Evolutionary conservation across 495 filamentous ascomycete genomes (phyloP).

Genomic region (Penicillium alfredii): DNA sequence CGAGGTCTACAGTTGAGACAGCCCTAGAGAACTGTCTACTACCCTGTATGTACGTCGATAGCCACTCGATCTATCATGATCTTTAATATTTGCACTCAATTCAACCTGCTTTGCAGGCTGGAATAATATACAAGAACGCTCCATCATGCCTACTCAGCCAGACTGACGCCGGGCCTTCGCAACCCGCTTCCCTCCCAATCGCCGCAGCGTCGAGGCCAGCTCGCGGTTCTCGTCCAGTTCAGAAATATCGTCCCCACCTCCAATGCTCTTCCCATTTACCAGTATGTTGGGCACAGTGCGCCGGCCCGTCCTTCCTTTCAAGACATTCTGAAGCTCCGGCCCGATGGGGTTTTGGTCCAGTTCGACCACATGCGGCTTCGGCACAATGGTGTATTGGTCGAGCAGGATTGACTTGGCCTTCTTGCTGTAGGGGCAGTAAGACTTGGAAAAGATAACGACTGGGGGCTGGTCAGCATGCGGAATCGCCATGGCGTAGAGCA

Average conservation of each 20-base stretch:
- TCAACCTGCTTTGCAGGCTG: too few species aligned
- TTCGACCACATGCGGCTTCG: constrained; percentile 82
- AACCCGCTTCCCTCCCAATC: constrained; percentile 65
- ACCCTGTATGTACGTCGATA: too few species aligned
- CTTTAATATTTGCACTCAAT: too few species aligned
- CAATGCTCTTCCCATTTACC: constrained; percentile 81
- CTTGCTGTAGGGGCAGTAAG: constrained; percentile 79
- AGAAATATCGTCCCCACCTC: constrained; percentile 81
- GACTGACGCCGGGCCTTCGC: too few species aligned
- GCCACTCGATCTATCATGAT: too few species aligned
- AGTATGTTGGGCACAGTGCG: constrained; percentile 89
- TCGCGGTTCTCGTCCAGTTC: constrained; percentile 63
- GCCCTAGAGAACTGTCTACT: too few species aligned
- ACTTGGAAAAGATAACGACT: constrained; percentile 96
- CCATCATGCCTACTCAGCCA: too few species aligned
- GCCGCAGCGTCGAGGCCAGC: constrained; percentile 64
- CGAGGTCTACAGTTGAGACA: too few species aligned
- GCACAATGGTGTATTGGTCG: constrained; percentile 73
- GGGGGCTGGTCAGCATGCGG: constrained; percentile 20
- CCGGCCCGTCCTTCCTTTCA: constrained; percentile 69
- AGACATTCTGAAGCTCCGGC: constrained; percentile 55
- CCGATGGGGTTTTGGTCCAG: constrained; percentile 79
- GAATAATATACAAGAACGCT: too few species aligned
- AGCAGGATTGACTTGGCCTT: constrained; percentile 79
- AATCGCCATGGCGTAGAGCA: too few species aligned